Base-by-base conservation (phyloP, 495 filamentous ascomycete species). In the Neurospora sp. region DNA sequence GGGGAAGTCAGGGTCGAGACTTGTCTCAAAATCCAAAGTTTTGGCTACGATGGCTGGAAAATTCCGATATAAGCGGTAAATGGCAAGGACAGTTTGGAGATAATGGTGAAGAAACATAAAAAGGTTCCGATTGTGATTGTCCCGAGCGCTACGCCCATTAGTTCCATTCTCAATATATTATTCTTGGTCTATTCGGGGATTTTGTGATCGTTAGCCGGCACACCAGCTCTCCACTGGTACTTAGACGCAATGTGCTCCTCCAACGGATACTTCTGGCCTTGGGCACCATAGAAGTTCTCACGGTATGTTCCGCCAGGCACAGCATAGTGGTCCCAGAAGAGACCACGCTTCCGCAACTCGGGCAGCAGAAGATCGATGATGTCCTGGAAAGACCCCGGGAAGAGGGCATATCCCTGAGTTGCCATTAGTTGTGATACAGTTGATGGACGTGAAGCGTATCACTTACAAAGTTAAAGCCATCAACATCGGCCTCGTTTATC, bases 301-400 rank as follows among this genome's bases (percentile, higher is more conserved):
- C 86, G 76, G 42, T 83, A 86, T 1, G 87, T 86, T 18, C 85
- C 86, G 14, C 84, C 84, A 8, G 82, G 82, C 1, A 85, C 81
- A 18, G 74, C 81, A 59, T 87, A 84, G 61, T 86, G 83, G 27
- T 85, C 81, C 81, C 85, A 86, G 76, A 88, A 86, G 7, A 90
- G 74, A 1, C 88, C 88, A 18, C 89, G 81, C 66, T 77, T 82
- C 70, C 85, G 78, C 73, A 91, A 78, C 78, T 90, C 89, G 1
- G 89, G 89, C 16, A 91, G 74, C 20, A 91, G 78, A 22, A 89
- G 76, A 69, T 90, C 87, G 69, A 88, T 83, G n/a, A 90, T 82
- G 73, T 90, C 89, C 73, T 87, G 83, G 79, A 91, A 91, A 1
- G 87, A 88, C 27, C 86, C 86, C 0, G 89, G 90, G 71, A 86